These are phyloP conservation scores for Dictyostelium purpureum DNA, from an alignment of 78 protist genomes.

Conservation along the genomic window DNA sequence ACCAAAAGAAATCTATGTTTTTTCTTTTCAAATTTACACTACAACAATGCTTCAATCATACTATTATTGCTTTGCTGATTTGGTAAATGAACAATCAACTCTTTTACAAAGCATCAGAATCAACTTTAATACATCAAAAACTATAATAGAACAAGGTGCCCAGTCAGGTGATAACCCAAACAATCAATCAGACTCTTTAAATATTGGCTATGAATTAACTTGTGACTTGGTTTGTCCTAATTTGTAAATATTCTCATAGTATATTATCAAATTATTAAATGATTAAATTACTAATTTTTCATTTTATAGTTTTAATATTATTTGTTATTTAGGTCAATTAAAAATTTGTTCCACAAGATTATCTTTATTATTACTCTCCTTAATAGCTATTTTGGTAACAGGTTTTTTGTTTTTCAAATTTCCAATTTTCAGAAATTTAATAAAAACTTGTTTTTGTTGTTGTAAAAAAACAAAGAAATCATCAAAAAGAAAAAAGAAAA, in stretches of 20 bases:
- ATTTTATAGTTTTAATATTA: background rate
- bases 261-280: background rate
- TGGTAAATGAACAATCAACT: background rate
- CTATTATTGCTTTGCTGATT: background rate
- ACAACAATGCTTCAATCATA: background rate
- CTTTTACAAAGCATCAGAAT: background rate
- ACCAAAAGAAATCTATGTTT: background rate
- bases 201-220: background rate
- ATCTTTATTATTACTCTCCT: background rate
- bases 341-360: constrained; percentile 1
- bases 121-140: constrained; percentile 9
- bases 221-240: constrained; percentile 39
- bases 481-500: background rate
- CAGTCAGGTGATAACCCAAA: background rate
- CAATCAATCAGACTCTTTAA: background rate
- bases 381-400: background rate
- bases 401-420: background rate
- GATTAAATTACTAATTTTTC: background rate
- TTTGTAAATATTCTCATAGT: background rate
- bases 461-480: background rate
- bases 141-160: background rate
- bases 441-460: background rate
- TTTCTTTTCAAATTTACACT: constrained; percentile 13
- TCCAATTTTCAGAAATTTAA: background rate
- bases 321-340: background rate